Conservation (phyloP, 2,329 filamentous ascomycete genomes). For the Hirsutella rhossiliensis region DNA sequence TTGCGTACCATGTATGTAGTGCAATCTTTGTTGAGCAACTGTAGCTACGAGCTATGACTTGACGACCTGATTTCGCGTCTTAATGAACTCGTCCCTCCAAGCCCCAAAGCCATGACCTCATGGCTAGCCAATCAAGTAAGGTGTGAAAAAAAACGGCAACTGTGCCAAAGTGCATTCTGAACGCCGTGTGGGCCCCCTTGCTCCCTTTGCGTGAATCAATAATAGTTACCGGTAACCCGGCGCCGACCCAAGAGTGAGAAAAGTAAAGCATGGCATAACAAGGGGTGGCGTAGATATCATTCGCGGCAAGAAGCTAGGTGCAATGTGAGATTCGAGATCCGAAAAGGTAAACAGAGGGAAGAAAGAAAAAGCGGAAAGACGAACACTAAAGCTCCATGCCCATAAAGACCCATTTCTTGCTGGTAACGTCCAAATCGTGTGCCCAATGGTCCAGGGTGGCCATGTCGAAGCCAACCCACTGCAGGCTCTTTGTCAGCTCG, state of each 20-base stretch:
- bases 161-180: too few species aligned
- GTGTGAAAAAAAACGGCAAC: too few species aligned
- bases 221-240: too few species aligned
- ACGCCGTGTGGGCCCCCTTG: too few species aligned
- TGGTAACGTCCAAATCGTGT: constrained; percentile 51
- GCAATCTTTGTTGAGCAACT: background rate
- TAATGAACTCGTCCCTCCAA: background rate
- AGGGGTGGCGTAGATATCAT: too few species aligned
- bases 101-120: background rate
- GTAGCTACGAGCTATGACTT: background rate
- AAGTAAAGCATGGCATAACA: too few species aligned
- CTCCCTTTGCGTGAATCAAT: too few species aligned
- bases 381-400: constrained; percentile 64
- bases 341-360: too few species aligned
- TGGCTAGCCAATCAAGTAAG: background rate
- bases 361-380: constrained; percentile 5
- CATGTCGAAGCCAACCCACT: constrained; percentile 87
- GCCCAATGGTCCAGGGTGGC: constrained; percentile 70
- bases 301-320: too few species aligned
- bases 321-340: too few species aligned
- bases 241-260: too few species aligned
- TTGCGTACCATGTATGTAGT: background rate
- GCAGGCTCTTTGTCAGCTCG: constrained; percentile 66
- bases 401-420: constrained; percentile 74
- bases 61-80: background rate